A percentile compares a stretch with the other conserved stretches of the same genome.
phyloP scores from a whole-genome alignment of 2,329 filamentous ascomycete genomes.

The Pyrenophora graminea region DNA sequence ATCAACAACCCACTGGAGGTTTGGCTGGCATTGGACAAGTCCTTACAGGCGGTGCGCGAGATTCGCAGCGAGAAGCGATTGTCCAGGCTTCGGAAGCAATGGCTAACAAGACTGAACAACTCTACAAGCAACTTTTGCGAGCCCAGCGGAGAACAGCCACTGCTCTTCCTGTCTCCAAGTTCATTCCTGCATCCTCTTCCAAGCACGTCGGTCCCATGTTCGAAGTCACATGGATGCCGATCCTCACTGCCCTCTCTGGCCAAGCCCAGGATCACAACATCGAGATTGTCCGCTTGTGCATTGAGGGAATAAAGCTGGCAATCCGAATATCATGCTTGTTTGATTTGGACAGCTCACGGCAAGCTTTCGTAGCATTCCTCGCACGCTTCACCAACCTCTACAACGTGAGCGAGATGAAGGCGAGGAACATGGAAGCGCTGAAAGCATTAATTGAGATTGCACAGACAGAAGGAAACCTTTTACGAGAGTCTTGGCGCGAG shows the following conservation, averaged over 20 bases:
- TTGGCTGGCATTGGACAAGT: slow-evolving; percentile 85
- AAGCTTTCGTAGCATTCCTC: slow-evolving; percentile 91
- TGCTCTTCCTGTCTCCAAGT: slow-evolving; percentile 69
- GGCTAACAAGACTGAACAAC: slow-evolving; percentile 75
- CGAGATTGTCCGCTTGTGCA: slow-evolving; percentile 87
- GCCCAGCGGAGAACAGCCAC: slow-evolving; percentile 82
- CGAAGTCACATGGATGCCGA: slow-evolving; percentile 98
- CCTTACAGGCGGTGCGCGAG: slow-evolving; percentile 87
- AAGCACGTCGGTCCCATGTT: slow-evolving; percentile 98
- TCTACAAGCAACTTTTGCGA: slow-evolving; percentile 91
- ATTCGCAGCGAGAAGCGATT: slow-evolving; percentile 90
- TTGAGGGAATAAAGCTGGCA: slow-evolving; percentile 93
- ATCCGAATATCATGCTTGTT: slow-evolving; percentile 93
- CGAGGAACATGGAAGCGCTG: slow-evolving; percentile 94
- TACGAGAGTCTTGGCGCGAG: slow-evolving; percentile 93
- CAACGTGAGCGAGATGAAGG: slow-evolving; percentile 91
- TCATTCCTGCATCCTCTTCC: slow-evolving; percentile 90
- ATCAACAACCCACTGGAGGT: slow-evolving; percentile 63
- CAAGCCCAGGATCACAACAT: slow-evolving; percentile 94
- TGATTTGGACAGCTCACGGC: slow-evolving; percentile 86
- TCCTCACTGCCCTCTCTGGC: slow-evolving; percentile 90
- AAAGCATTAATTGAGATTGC: slow-evolving; percentile 91
- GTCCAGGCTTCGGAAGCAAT: slow-evolving; percentile 96
- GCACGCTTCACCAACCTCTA: slow-evolving; percentile 95
- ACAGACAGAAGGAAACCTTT: slow-evolving; percentile 85